Evolutionary conservation across 306 rosid species (phyloP).

Genomic region (Quercus berberidifolia): DNA sequence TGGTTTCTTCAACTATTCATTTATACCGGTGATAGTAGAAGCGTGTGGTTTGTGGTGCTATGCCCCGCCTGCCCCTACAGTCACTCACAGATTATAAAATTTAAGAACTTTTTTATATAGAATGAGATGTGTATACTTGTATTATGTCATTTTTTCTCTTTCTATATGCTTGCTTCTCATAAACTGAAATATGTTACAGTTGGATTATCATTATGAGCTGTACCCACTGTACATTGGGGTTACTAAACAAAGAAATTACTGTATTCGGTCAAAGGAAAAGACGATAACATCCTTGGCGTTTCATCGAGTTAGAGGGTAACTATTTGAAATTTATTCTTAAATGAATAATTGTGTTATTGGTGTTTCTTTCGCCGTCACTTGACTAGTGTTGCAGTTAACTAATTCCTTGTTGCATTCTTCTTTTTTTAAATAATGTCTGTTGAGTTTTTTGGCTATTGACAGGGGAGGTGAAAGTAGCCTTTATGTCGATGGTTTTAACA

Average conservation of each 20-base stretch:
- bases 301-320: slow-evolving; percentile 70
- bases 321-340: not conserved
- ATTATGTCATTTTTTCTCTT: not conserved
- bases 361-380: slow-evolving; percentile 6
- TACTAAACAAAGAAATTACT: slow-evolving; percentile 46
- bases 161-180: slow-evolving; percentile 1
- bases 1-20: not conserved
- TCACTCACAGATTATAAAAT: not conserved
- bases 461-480: slow-evolving; percentile 71
- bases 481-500: slow-evolving; percentile 57
- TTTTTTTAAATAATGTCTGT: not conserved
- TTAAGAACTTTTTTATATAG: not conserved
- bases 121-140: slow-evolving; percentile 6
- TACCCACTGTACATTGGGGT: slow-evolving; percentile 69
- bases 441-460: slow-evolving; percentile 21
- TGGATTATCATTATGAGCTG: slow-evolving; percentile 38
- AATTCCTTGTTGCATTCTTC: slow-evolving; percentile 12
- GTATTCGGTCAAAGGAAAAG: slow-evolving; percentile 52
- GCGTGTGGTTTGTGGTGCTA: not conserved
- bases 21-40: not conserved
- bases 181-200: slow-evolving; percentile 41
- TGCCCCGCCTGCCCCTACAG: too few relatives aligned
- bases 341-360: not conserved
- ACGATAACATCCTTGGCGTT: slow-evolving; percentile 43
- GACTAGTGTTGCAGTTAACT: not conserved